Evolutionary conservation across 2,329 filamentous ascomycete species (phyloP), one percentile per base, ranked within the genome.

Genomic region (Ambrosiella beaveri): DNA sequence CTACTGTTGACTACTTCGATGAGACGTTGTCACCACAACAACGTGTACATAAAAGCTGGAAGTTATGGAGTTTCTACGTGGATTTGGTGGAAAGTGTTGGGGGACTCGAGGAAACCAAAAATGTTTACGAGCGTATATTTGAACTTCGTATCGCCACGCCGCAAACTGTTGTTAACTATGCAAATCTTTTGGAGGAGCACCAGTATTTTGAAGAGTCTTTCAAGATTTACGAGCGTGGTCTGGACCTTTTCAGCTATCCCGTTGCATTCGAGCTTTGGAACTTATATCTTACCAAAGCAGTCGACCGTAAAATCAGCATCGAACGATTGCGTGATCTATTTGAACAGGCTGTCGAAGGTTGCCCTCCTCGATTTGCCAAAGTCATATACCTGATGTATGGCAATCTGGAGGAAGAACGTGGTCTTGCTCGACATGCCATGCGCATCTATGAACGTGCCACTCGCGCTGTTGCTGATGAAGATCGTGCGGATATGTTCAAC

Each of bases 201-300:
- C 84, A 88, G 61, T 98, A 97, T 70, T 95, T 85, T 66, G 93
- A 98, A 69, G 93, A 98, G 65, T 94, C 86, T 1, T 98, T 97
- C 81, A 97, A 97, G 72, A 78, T 97, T 52, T 98, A 95, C 68
- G 93, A 98, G 71, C 83, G 93, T 61, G 93, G 93, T 1, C 76
- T 98, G 41, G 93, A 98, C 69, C 82, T 98, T n/a, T 98, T 98
- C 76, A 95, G 84, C 69, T 98, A 97, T 66, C 93, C 93, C 0
- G 91, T 97, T 15, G 93, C 93, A 13, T 98, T 98, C 69, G 93
- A 98, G 73, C 77, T 98, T 19, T 98, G 93, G 94, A 98, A 98
- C 65, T 73, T 98, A 7, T 98, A 98, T 69, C 80, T 98, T 58
- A 96, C 89, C 57, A 98, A 98, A 71, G 93, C 93, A 0, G 90